Percentiles rank a stretch among this genome's conserved stretches.
phyloP scores from a whole-genome alignment of 768 basidiomycete species.

The Rhizopogon salebrosus region DNA sequence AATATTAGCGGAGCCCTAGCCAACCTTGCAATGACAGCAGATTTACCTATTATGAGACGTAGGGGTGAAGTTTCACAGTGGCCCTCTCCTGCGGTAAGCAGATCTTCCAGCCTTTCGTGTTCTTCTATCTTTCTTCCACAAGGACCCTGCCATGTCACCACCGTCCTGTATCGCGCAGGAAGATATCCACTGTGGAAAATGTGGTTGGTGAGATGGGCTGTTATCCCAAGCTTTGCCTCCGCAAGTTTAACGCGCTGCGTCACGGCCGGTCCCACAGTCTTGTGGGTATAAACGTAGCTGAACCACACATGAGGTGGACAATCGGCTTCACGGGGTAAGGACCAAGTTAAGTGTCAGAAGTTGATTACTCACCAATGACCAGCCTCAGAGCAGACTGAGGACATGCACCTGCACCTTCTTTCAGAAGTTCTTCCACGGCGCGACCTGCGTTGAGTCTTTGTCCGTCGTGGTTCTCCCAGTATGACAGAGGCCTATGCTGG shows the following conservation, averaged over 20 bases:
- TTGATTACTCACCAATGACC: conserved; percentile 35
- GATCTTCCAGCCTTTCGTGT: conserved; percentile 18
- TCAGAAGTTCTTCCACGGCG: conserved; percentile 30
- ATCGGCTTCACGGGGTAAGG: conserved; percentile 29
- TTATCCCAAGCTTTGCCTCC: conserved; percentile 29
- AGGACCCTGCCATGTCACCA: conserved; percentile 36
- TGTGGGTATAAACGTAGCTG: conserved; percentile 36
- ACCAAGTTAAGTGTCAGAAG: neutral
- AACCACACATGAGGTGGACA: conserved; percentile 38
- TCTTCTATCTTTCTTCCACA: conserved; percentile 32
- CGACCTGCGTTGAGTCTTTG: conserved; percentile 31
- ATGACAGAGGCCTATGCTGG: conserved; percentile 34
- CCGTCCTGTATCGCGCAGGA: conserved; percentile 27
- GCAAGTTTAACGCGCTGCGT: conserved; percentile 40
- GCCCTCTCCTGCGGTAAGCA: conserved; percentile 15
- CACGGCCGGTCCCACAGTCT: conserved; percentile 24
- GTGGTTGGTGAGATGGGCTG: conserved; percentile 45
- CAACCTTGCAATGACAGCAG: neutral
- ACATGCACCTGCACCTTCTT: conserved; percentile 35
- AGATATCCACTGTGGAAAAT: conserved; percentile 38
- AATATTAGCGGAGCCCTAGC: neutral
- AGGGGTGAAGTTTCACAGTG: conserved; percentile 13
- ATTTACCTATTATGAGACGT: conserved; percentile 16
- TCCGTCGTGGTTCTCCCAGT: conserved; percentile 41
- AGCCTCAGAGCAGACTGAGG: conserved; percentile 40